Evolutionary conservation across 768 basidiomycete species (phyloP).

Genomic region (Serendipita sp.): DNA sequence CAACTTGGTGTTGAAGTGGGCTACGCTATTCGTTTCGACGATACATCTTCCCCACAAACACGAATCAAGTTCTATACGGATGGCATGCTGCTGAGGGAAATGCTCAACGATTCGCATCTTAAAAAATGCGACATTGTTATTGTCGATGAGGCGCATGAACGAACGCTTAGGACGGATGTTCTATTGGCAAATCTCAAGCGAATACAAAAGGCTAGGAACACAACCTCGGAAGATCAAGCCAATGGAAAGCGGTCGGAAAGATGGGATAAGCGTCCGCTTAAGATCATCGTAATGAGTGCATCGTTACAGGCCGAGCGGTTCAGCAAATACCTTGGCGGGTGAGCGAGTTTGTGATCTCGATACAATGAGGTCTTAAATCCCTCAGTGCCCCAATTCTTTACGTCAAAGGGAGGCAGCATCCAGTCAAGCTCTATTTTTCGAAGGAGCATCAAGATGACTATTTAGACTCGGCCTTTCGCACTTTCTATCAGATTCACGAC

Average conservation of each 20-base stretch:
- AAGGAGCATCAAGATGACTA: conserved; percentile 64
- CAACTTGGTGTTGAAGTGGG: conserved; percentile 67
- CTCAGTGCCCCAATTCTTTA: conserved; percentile 73
- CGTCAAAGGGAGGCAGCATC: conserved; percentile 84
- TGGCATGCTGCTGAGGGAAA: conserved; percentile 92
- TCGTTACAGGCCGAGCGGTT: conserved; percentile 94
- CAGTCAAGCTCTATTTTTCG: conserved; percentile 73
- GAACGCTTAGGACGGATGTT: conserved; percentile 85
- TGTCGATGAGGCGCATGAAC: conserved; percentile 95
- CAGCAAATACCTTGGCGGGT: conserved; percentile 74
- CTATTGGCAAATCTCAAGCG: conserved; percentile 79
- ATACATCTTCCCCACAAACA: conserved; percentile 51
- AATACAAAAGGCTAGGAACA: conserved; percentile 55
- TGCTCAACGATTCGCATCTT: conserved; percentile 60
- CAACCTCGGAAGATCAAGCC: conserved; percentile 21
- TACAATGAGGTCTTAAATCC: background rate
- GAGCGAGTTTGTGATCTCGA: conserved; percentile 17
- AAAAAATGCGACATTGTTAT: conserved; percentile 74
- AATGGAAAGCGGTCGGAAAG: conserved; percentile 25
- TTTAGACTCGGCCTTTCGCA: conserved; percentile 73
- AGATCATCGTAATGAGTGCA: conserved; percentile 93
- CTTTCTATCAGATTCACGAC: conserved; percentile 86
- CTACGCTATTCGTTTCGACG: conserved; percentile 93
- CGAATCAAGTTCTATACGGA: conserved; percentile 94
- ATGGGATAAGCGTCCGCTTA: conserved; percentile 42